Evolutionary conservation across 202 grass and related monocot species (phyloP).

Genomic region (Elaeis oleifera): DNA sequence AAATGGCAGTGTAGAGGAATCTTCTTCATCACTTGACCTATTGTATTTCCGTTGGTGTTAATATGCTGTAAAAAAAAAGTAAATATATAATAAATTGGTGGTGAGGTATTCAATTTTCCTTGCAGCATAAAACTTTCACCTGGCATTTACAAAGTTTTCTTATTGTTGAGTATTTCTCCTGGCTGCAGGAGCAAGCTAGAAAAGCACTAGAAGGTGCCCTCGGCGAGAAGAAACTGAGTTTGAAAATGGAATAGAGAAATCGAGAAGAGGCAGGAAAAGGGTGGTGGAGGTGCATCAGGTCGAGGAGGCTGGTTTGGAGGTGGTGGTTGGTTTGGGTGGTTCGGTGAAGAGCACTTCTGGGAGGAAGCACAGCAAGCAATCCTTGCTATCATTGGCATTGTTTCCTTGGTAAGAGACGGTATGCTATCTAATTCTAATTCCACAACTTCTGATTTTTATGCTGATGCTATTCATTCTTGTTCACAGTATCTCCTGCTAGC

Average conservation of each 20-base stretch:
- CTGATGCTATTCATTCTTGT: background rate
- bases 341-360: slow-evolving; percentile 55
- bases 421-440: background rate
- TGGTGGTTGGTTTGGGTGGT: slow-evolving; percentile 61
- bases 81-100: too few relatives aligned
- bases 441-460: background rate
- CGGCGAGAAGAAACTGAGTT: slow-evolving; percentile 31
- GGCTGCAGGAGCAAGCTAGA: slow-evolving; percentile 44
- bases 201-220: slow-evolving; percentile 44
- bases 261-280: slow-evolving; percentile 25
- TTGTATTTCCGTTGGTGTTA: too few relatives aligned
- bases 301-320: slow-evolving; percentile 48
- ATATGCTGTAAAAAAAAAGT: too few relatives aligned
- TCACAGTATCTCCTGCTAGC: slow-evolving; percentile 73
- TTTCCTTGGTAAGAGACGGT: slow-evolving; percentile 29
- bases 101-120: too few relatives aligned
- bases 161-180: background rate
- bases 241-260: slow-evolving; percentile 37
- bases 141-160: too few relatives aligned
- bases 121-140: too few relatives aligned
- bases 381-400: slow-evolving; percentile 59
- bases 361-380: slow-evolving; percentile 50
- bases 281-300: slow-evolving; percentile 27
- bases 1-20: too few relatives aligned
- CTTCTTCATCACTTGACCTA: too few relatives aligned